A percentile compares a stretch with the other conserved stretches of the same genome.
Evolutionary conservation across 139 green algal species (phyloP).

Genomic region (Chlorella sp.): DNA sequence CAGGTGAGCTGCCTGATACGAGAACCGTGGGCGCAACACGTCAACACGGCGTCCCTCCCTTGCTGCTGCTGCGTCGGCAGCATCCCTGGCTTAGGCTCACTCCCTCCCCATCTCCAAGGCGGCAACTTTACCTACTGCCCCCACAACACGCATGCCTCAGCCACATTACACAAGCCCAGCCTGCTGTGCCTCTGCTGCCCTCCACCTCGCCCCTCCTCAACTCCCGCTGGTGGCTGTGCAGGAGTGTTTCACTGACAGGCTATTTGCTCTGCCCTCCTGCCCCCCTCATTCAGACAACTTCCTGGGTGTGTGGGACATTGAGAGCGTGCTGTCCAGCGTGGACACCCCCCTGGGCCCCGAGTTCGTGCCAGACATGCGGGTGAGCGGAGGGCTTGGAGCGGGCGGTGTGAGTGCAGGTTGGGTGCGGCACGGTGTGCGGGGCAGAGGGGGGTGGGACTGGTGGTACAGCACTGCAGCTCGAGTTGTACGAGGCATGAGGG

Average conservation of each 20-base stretch:
- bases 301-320: conserved; percentile 64
- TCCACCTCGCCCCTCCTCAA: background rate
- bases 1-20: background rate
- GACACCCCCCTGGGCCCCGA: conserved; percentile 77
- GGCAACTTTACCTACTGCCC: background rate
- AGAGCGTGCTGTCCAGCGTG: conserved; percentile 64
- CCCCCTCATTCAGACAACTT: conserved; percentile 50
- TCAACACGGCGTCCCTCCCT: too few species aligned
- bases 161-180: background rate
- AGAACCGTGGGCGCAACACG: too few species aligned
- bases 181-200: background rate
- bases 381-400: background rate
- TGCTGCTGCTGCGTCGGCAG: too few species aligned
- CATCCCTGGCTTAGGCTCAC: too few species aligned
- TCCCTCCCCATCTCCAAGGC: too few species aligned
- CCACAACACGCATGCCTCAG: background rate
- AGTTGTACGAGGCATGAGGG: too few species aligned
- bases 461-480: too few species aligned
- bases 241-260: background rate
- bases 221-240: background rate
- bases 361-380: conserved; percentile 65
- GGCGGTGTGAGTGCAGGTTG: background rate
- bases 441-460: too few species aligned
- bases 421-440: too few species aligned
- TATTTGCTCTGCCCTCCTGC: background rate